Percentiles rank a stretch among this genome's conserved stretches.
Conservation (phyloP, 345 rosid genomes). For the Hibiscus mutabilis region DNA sequence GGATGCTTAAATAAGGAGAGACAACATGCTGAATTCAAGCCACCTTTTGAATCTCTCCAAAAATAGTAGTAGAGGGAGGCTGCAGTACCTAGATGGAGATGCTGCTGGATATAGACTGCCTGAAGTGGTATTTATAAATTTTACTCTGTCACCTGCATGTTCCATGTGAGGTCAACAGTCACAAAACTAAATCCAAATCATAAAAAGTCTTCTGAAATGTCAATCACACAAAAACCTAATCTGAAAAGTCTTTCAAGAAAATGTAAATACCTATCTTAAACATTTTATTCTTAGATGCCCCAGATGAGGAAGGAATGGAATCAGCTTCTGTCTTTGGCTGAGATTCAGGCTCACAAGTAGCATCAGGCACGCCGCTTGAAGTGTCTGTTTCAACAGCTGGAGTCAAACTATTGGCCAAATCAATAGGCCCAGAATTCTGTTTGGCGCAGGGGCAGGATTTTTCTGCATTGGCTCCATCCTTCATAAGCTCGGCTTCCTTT, state of each 20-base stretch:
- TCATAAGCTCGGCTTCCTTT: slow-evolving; percentile 67
- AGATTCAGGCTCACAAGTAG: slow-evolving; percentile 49
- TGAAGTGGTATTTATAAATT: slow-evolving; percentile 38
- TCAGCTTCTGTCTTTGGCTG: slow-evolving; percentile 52
- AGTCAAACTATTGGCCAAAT: slow-evolving; percentile 38
- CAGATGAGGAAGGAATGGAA: slow-evolving; percentile 39
- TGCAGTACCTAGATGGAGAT: slow-evolving; percentile 54
- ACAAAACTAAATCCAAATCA: slow-evolving; percentile 13
- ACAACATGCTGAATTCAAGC: not conserved
- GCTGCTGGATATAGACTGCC: slow-evolving; percentile 39
- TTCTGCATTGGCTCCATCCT: slow-evolving; percentile 52
- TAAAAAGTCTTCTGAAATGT: not conserved
- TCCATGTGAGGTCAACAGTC: slow-evolving; percentile 16
- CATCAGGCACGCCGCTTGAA: slow-evolving; percentile 43
- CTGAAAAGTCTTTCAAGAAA: slow-evolving; percentile 1
- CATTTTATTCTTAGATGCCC: slow-evolving; percentile 38
- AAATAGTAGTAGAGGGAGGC: not conserved
- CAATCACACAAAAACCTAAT: not conserved
- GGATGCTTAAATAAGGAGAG: slow-evolving; percentile 7
- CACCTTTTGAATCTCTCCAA: slow-evolving; percentile 4
- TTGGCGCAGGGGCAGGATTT: slow-evolving; percentile 47
- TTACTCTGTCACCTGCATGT: slow-evolving; percentile 73
- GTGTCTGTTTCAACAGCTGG: slow-evolving; percentile 44
- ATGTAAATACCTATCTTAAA: slow-evolving; percentile 57
- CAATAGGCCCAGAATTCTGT: slow-evolving; percentile 36